phyloP scores from a whole-genome alignment of 2,329 filamentous ascomycete genomes.

The Aspergillus sp. region DNA sequence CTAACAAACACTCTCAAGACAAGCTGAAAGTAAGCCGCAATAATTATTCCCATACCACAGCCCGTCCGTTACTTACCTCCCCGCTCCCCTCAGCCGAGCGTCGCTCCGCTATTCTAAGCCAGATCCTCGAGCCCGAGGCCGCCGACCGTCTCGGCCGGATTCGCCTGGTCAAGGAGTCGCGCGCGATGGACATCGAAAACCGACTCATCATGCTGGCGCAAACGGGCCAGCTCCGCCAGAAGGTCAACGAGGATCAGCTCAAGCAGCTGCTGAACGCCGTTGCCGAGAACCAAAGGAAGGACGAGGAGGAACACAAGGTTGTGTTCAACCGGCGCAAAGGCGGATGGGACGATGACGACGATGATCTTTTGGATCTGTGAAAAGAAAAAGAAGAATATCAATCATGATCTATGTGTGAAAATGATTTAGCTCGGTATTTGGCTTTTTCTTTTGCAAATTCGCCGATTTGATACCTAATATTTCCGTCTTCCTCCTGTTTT shows the following conservation, averaged over 20 bases:
- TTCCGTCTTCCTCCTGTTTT: neutral
- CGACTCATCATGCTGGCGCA: constrained; percentile 87
- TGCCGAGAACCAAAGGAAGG: constrained; percentile 66
- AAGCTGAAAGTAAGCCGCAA: constrained; percentile 32
- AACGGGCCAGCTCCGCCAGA: constrained; percentile 78
- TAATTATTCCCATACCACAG: neutral
- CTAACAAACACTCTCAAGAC: constrained; percentile 17
- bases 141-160: constrained; percentile 92
- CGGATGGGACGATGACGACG: constrained; percentile 76
- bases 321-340: constrained; percentile 80
- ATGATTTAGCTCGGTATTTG: neutral
- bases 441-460: constrained; percentile 2
- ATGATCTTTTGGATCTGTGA: constrained; percentile 46
- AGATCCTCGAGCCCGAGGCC: constrained; percentile 93
- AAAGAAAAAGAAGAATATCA: neutral
- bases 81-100: constrained; percentile 27
- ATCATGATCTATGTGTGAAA: constrained; percentile 2
- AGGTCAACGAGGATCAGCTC: constrained; percentile 89
- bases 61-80: neutral
- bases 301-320: constrained; percentile 72
- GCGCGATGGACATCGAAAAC: constrained; percentile 88
- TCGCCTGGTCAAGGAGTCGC: constrained; percentile 89
- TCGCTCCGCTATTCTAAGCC: constrained; percentile 64
- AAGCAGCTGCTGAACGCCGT: constrained; percentile 87
- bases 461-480: neutral